Evolutionary conservation across 1,284 basidiomycete species (phyloP).

Genomic region (Flammula alnicola): DNA sequence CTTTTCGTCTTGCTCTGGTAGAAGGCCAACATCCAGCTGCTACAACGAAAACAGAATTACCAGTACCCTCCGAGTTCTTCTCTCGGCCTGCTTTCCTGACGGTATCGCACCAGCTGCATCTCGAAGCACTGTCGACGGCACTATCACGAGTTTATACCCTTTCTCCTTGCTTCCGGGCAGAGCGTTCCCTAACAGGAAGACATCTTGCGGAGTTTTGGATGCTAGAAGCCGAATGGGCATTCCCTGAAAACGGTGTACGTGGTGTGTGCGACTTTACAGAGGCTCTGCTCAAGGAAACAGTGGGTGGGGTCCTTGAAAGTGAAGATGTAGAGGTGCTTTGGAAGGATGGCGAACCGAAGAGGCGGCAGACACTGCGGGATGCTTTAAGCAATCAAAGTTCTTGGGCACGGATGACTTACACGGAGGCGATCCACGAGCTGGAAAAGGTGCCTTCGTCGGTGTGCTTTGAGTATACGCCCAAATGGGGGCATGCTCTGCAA

Average conservation of each 20-base stretch:
- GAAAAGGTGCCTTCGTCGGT: conserved; percentile 30
- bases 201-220: conserved; percentile 99
- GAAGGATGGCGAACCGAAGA: conserved; percentile 36
- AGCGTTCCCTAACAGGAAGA: conserved; percentile 85
- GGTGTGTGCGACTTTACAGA: conserved; percentile 79
- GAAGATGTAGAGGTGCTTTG: conserved; percentile 46
- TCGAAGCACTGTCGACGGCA: conserved; percentile 85
- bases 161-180: conserved; percentile 92
- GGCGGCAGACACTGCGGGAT: conserved; percentile 35
- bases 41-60: conserved; percentile 17
- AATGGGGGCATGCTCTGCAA: conserved; percentile 76
- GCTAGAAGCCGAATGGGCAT: conserved; percentile 93
- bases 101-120: conserved; percentile 94
- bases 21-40: conserved; percentile 32
- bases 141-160: conserved; percentile 89
- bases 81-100: conserved; percentile 83
- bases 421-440: conserved; percentile 73
- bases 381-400: conserved; percentile 37
- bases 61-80: conserved; percentile 60
- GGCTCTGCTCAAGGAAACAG: conserved; percentile 56
- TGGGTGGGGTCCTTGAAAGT: conserved; percentile 29
- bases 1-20: conserved; percentile 70
- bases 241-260: conserved; percentile 42
- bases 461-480: conserved; percentile 61
- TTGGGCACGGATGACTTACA: conserved; percentile 85